Percentiles rank a stretch among this genome's conserved stretches.
phyloP scores from a whole-genome alignment of 805 yeast species.

The Schizosaccharomyces pombe region ASM294v3 CU329670.1:2537501-2538000 shows the following conservation, averaged over 20 bases:
- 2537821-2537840: constrained; percentile 79
- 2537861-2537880: constrained; percentile 18
- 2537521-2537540: constrained; percentile 93
- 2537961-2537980: no score
- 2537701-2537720: constrained; percentile 66
- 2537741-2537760: neutral
- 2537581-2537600: constrained; percentile 75
- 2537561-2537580: constrained; percentile 57
- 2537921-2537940: neutral
- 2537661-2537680: constrained; percentile 56
- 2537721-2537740: constrained; percentile 21
- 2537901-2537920: no score
- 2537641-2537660: constrained; percentile 84
- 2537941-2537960: neutral
- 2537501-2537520: constrained; percentile 44
- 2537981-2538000: no score
- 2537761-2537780: neutral
- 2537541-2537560: constrained; percentile 55
- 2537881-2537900: constrained; percentile 15
- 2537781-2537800: constrained; percentile 9
- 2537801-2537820: constrained; percentile 71
- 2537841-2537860: constrained; percentile 27
- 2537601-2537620: constrained; percentile 37
- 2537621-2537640: constrained; percentile 75
- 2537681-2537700: constrained; percentile 64